phyloP scores from a whole-genome alignment of 495 filamentous ascomycete species.

The Letharia lupina region DNA sequence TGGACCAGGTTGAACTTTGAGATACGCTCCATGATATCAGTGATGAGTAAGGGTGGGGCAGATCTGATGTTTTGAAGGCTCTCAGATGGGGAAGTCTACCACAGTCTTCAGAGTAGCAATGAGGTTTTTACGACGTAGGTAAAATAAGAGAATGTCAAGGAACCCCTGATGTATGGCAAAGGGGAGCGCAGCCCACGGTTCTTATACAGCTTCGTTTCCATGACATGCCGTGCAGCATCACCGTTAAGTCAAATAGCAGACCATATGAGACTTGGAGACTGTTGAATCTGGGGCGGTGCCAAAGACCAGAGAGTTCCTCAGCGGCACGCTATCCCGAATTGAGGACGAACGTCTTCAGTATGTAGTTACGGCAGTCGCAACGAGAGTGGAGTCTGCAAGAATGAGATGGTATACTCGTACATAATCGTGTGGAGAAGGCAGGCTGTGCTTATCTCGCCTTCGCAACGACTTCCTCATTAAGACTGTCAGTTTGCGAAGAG shows the following conservation, averaged over 20 bases:
- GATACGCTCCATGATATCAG: constrained; percentile 29
- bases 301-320: background rate
- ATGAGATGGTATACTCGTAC: background rate
- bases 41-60: background rate
- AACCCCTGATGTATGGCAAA: background rate
- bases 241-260: background rate
- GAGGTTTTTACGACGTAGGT: too few relatives aligned
- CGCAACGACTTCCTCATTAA: background rate
- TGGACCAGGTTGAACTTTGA: constrained; percentile 51
- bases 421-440: background rate
- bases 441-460: background rate
- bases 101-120: too few relatives aligned
- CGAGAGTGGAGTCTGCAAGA: background rate
- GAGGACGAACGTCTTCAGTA: background rate
- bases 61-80: too few relatives aligned
- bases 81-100: background rate
- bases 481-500: background rate
- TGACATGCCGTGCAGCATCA: background rate
- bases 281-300: background rate
- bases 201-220: background rate
- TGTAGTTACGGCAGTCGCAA: background rate
- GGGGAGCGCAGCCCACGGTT: background rate
- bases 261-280: background rate
- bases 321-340: background rate
- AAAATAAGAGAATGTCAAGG: background rate